Base-by-base conservation (phyloP, 2,329 filamentous ascomycete species). In the Phyllosticta paracitricarpa region DNA sequence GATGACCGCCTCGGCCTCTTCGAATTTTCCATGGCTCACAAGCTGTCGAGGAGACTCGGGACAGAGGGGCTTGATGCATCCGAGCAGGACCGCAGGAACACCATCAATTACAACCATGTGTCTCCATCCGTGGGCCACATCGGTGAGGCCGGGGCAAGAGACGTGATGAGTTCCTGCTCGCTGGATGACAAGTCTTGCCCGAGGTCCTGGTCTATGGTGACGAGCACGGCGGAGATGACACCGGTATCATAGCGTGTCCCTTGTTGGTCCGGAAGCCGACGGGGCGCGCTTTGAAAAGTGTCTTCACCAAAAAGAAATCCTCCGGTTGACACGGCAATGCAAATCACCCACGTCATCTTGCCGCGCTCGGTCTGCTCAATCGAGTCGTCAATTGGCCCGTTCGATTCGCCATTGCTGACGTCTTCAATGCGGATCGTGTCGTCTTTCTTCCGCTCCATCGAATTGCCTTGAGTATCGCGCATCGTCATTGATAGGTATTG, bases 81-180 rank as follows among this genome's bases (percentile, higher is more conserved):
- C 71, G 5, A 75, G 70, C 2, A 73, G 57, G 30, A 76, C 68
- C 6, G 73, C 69, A 22, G 73, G 73, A 17, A 68, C 65, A 14
- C 69, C 72, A 58, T 72, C 72, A 19, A 75, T 68, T 7, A 70
- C 72, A 6, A 75, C 66, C 58, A 75, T 75, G 10, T 61, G 61
- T 6, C 70, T 66, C 51, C 69, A 72, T 54, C 75, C 72, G 59
- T 72, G 72, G 63, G 63, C 33, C 6, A 73, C 71, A 59, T 73
- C 67, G 2, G 69, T 68, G 54, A 76, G 74, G 17, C 67, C 72
- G 6, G 72, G 51, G 70, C 73, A 40, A 76, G 66, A 12, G 71
- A 71, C n/a, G 73, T 75, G 53, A 75, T 71, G 6, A 73, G 67
- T 62, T 75, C 73, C 61, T 75, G 71, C 64, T 76, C 72, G 33